phyloP scores from a whole-genome alignment of 495 filamentous ascomycete species.

The Penicillium canescens region DNA sequence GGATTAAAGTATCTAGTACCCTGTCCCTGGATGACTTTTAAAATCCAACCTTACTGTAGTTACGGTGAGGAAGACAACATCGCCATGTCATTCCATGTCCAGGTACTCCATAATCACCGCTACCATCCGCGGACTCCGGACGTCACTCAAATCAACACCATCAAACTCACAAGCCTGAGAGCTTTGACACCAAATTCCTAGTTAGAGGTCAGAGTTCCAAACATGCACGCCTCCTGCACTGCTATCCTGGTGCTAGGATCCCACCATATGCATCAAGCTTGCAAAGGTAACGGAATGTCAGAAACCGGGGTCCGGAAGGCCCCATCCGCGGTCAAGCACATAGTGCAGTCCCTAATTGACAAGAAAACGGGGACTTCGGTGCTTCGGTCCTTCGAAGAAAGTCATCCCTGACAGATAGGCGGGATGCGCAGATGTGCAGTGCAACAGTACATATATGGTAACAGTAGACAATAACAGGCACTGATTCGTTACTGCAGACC shows the following conservation, averaged over 20 bases:
- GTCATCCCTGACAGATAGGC: too few relatives aligned
- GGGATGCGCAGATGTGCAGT: background rate
- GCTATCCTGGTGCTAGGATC: slow-evolving; percentile 13
- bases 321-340: background rate
- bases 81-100: background rate
- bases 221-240: slow-evolving; percentile 15
- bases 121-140: background rate
- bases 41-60: background rate
- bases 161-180: too few relatives aligned
- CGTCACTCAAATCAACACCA: too few relatives aligned
- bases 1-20: too few relatives aligned
- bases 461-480: background rate
- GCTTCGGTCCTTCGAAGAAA: too few relatives aligned
- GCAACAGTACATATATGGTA: slow-evolving; percentile 2
- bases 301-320: background rate
- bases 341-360: background rate
- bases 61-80: slow-evolving; percentile 4
- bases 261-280: slow-evolving; percentile 5
- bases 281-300: slow-evolving; percentile 7
- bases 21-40: too few relatives aligned
- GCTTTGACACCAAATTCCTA: background rate
- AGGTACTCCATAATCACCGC: background rate
- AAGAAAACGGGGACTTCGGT: too few relatives aligned
- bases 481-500: background rate
- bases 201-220: slow-evolving; percentile 2